These are phyloP conservation scores for Scedosporium minutisporum DNA, from an alignment of 2,329 filamentous ascomycete species.

Conservation along the genomic window DNA sequence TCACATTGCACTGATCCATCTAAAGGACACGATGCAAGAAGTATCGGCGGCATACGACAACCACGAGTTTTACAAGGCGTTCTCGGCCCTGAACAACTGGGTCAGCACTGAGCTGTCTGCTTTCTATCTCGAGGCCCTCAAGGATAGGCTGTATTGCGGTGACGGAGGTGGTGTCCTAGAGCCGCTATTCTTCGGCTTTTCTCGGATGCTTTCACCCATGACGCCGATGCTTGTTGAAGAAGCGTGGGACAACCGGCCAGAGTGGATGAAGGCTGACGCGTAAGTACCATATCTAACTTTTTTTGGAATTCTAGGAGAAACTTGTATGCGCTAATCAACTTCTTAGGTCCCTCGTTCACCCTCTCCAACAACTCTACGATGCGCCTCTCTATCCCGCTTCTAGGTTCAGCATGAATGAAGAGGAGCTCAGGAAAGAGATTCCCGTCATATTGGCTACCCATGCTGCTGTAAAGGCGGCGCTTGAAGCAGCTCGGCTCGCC, in stretches of 20 bases:
- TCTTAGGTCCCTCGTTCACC: conserved; percentile 21
- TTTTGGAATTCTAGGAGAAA: not conserved
- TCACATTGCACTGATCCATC: conserved; percentile 66
- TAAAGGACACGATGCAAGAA: conserved; percentile 53
- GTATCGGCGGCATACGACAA: conserved; percentile 57
- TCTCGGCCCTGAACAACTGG: conserved; percentile 69
- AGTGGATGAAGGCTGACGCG: conserved; percentile 44
- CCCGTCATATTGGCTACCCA: conserved; percentile 45
- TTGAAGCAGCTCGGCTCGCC: conserved; percentile 61
- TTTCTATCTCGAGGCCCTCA: conserved; percentile 88
- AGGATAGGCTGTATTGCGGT: conserved; percentile 85
- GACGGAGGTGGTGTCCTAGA: conserved; percentile 54
- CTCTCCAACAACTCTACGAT: conserved; percentile 37
- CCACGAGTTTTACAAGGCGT: conserved; percentile 75
- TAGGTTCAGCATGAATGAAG: conserved; percentile 28
- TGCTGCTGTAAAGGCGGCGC: conserved; percentile 60
- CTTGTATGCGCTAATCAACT: conserved; percentile 10
- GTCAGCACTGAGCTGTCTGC: conserved; percentile 75
- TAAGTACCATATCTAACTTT: conserved; percentile 19
- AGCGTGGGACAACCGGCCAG: conserved; percentile 69
- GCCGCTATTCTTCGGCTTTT: conserved; percentile 60
- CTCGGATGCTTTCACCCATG: conserved; percentile 72
- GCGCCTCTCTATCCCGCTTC: conserved; percentile 30
- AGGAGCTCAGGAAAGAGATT: conserved; percentile 30
- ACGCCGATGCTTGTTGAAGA: conserved; percentile 81